Conservation (phyloP, 2,329 filamentous ascomycete genomes). For the Apiospora kogelbergensis region DNA sequence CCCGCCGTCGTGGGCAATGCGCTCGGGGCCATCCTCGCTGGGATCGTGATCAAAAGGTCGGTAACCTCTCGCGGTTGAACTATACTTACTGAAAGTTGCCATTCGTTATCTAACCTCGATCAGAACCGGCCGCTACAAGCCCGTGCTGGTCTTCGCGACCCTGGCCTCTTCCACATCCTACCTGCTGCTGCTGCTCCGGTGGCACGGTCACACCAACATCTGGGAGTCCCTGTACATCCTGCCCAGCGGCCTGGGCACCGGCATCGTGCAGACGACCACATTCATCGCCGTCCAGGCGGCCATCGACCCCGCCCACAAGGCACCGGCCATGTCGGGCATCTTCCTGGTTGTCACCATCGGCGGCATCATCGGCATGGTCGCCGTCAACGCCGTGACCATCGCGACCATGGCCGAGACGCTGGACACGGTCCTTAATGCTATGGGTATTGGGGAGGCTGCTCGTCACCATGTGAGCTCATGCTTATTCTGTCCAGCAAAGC, state of each 20-base stretch:
- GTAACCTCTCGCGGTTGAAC: background rate
- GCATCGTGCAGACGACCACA: constrained; percentile 39
- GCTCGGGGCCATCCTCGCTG: constrained; percentile 45
- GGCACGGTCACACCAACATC: constrained; percentile 41
- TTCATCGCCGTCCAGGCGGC: constrained; percentile 44
- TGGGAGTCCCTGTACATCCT: constrained; percentile 42
- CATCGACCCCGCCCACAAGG: constrained; percentile 36
- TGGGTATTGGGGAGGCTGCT: background rate
- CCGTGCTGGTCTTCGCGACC: constrained; percentile 36
- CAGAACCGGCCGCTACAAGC: constrained; percentile 43
- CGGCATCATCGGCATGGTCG: constrained; percentile 38
- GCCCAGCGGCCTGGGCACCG: constrained; percentile 44
- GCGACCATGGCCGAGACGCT: constrained; percentile 17
- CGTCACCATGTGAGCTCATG: background rate
- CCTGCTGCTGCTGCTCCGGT: constrained; percentile 24
- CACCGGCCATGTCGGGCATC: constrained; percentile 40
- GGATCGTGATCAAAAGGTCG: constrained; percentile 39
- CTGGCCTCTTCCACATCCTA: constrained; percentile 5
- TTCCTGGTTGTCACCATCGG: constrained; percentile 39
- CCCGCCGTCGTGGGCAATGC: constrained; percentile 54
- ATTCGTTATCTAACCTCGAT: too few relatives aligned
- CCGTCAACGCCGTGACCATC: constrained; percentile 37
- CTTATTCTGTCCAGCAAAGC: too few relatives aligned
- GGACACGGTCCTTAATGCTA: background rate
- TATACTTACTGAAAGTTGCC: background rate